These are phyloP conservation scores for Venturia nashicola DNA, from an alignment of 2,329 filamentous ascomycete genomes.

Conservation along the genomic window DNA sequence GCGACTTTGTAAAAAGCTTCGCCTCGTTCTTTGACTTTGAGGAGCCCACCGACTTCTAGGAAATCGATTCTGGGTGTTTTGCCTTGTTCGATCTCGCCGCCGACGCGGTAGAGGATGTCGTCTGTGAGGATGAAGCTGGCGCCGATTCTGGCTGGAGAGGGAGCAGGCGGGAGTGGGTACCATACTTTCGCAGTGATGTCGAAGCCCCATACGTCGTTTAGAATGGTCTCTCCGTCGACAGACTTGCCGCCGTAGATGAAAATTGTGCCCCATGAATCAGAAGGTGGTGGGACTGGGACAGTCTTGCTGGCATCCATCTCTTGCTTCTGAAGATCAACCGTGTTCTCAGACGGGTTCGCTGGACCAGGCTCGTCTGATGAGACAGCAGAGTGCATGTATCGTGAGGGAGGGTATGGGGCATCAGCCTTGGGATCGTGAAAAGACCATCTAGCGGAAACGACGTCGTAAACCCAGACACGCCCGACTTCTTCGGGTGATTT, in stretches of 20 bases:
- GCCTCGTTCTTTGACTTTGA: conserved; percentile 22
- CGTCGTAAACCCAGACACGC: conserved; percentile 33
- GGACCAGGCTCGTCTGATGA: conserved; percentile 28
- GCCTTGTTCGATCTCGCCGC: conserved; percentile 20
- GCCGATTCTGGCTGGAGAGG: conserved; percentile 23
- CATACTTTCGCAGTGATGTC: conserved; percentile 37
- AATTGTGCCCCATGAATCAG: conserved; percentile 35
- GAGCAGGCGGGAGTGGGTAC: conserved; percentile 36
- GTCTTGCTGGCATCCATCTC: conserved; percentile 28
- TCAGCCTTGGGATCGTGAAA: conserved; percentile 23
- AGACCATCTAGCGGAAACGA: conserved; percentile 27
- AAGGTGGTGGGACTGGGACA: conserved; percentile 28
- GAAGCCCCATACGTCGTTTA: conserved; percentile 40
- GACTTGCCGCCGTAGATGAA: conserved; percentile 36
- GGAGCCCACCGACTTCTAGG: conserved; percentile 23
- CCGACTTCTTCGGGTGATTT: conserved; percentile 20
- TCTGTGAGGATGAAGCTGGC: conserved; percentile 33
- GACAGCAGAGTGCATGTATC: conserved; percentile 24
- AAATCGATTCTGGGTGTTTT: conserved; percentile 16
- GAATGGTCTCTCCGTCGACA: not conserved
- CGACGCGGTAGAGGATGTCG: conserved; percentile 34
- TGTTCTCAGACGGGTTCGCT: conserved; percentile 1
- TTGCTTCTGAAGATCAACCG: conserved; percentile 20
- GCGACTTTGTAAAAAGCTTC: conserved; percentile 12
- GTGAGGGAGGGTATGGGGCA: conserved; percentile 15